A percentile compares a stretch with the other conserved stretches of the same genome.
These are phyloP conservation scores for Kodamaea sagamina DNA, from an alignment of 805 yeast genomes.

Conservation along the genomic window DNA sequence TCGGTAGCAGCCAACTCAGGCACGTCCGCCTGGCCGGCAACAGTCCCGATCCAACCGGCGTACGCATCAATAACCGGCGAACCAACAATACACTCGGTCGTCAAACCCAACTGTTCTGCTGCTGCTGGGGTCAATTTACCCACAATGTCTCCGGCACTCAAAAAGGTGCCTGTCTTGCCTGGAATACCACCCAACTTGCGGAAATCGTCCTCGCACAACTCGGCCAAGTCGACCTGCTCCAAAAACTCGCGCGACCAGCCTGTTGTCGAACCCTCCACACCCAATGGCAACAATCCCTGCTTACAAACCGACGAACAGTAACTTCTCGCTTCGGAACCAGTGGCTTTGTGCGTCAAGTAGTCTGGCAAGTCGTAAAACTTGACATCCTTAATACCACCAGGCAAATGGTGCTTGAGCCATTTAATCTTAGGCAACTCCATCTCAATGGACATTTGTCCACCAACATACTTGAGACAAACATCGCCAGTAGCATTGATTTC, in stretches of 20 bases:
- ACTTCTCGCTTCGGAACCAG: conserved; percentile 83
- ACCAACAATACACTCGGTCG: conserved; percentile 80
- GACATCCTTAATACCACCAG: conserved; percentile 54
- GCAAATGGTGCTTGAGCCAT: conserved; percentile 89
- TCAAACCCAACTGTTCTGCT: conserved; percentile 82
- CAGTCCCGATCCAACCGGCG: conserved; percentile 99
- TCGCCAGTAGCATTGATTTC: conserved; percentile 80
- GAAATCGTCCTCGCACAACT: conserved; percentile 75
- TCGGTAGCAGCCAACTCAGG: conserved; percentile 50
- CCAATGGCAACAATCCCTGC: conserved; percentile 91
- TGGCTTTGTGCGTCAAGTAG: conserved; percentile 86
- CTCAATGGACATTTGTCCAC: conserved; percentile 96
- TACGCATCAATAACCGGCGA: conserved; percentile 97
- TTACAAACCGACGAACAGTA: conserved; percentile 92
- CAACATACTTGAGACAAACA: conserved; percentile 83
- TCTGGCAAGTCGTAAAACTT: conserved; percentile 94
- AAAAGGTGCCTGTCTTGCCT: conserved; percentile 66
- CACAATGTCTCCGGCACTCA: conserved; percentile 87
- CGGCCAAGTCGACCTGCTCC: conserved; percentile 65
- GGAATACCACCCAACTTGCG: conserved; percentile 82
- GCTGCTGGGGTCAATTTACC: conserved; percentile 68
- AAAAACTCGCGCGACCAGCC: conserved; percentile 93
- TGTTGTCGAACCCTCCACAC: conserved; percentile 79
- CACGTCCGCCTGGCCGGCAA: conserved; percentile 76
- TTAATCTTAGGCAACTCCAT: conserved; percentile 97